A percentile compares a stretch with the other conserved stretches of the same genome.
These are phyloP conservation scores for Ophiocordyceps polyrhachis-furcata DNA, from an alignment of 2,329 filamentous ascomycete species.

Conservation along the genomic window DNA sequence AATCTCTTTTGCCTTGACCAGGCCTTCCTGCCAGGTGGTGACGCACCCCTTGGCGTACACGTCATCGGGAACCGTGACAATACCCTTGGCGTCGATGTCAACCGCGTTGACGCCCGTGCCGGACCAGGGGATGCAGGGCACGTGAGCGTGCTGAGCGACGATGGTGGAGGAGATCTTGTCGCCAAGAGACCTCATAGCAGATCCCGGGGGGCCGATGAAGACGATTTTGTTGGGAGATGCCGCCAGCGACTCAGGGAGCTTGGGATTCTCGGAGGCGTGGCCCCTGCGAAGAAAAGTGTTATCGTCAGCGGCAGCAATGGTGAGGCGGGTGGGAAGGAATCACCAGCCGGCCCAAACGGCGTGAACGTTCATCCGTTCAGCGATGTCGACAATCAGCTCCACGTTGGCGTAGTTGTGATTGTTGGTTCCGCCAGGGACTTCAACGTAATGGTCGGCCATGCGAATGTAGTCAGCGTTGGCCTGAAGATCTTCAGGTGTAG, in stretches of 20 bases:
- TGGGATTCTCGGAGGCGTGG: constrained; percentile 96
- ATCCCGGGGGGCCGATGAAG: constrained; percentile 95
- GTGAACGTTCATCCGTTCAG: constrained; percentile 95
- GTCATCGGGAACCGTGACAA: constrained; percentile 79
- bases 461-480: constrained; percentile 98
- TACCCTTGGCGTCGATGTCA: constrained; percentile 56
- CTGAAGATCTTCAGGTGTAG: constrained; percentile 89
- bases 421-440: constrained; percentile 96
- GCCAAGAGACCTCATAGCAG: constrained; percentile 95
- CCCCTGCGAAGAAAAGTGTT: constrained; percentile 36
- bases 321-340: constrained; percentile 14
- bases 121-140: constrained; percentile 99
- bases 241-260: constrained; percentile 85
- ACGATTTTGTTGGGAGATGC: constrained; percentile 97
- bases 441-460: constrained; percentile 99
- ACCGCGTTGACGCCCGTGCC: constrained; percentile 80
- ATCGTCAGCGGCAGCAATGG: not conserved
- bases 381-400: constrained; percentile 95
- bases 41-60: constrained; percentile 86
- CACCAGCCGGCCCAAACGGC: constrained; percentile 98
- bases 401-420: constrained; percentile 99
- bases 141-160: constrained; percentile 87
- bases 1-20: constrained; percentile 71
- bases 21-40: constrained; percentile 72
- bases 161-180: constrained; percentile 99